Evolutionary conservation across 805 yeast genomes (phyloP).

Genomic region (Debaryomyces castellii): DNA sequence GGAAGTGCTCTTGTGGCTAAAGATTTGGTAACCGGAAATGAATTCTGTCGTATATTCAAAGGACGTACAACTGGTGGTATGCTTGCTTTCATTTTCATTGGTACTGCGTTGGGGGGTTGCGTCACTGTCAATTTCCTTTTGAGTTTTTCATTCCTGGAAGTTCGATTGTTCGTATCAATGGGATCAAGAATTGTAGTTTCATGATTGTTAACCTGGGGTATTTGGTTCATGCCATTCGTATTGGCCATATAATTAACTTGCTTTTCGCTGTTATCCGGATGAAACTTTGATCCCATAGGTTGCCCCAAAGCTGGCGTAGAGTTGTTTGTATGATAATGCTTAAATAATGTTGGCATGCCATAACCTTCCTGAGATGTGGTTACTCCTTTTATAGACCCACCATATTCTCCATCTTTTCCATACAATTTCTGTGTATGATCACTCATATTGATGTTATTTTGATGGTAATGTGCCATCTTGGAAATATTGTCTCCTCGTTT

Average conservation of each 20-base stretch:
- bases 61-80: slow-evolving; percentile 6
- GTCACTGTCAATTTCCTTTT: slow-evolving; percentile 1
- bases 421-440: neutral
- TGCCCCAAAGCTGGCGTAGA: neutral
- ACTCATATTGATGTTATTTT: neutral
- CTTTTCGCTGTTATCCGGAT: neutral
- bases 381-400: neutral
- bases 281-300: neutral
- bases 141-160: neutral
- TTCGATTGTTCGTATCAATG: neutral
- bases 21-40: slow-evolving; percentile 8
- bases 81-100: slow-evolving; percentile 6
- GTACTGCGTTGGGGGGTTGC: neutral
- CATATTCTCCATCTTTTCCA: neutral
- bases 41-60: slow-evolving; percentile 14
- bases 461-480: slow-evolving; percentile 1
- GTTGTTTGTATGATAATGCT: neutral
- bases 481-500: neutral
- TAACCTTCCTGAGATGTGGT: neutral
- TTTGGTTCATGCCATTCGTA: neutral
- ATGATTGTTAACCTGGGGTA: neutral
- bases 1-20: neutral
- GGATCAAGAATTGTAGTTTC: neutral
- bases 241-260: neutral
- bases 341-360: neutral